phyloP scores from a whole-genome alignment of 129 eudicot genomes.

The Cynara cardunculus region DNA sequence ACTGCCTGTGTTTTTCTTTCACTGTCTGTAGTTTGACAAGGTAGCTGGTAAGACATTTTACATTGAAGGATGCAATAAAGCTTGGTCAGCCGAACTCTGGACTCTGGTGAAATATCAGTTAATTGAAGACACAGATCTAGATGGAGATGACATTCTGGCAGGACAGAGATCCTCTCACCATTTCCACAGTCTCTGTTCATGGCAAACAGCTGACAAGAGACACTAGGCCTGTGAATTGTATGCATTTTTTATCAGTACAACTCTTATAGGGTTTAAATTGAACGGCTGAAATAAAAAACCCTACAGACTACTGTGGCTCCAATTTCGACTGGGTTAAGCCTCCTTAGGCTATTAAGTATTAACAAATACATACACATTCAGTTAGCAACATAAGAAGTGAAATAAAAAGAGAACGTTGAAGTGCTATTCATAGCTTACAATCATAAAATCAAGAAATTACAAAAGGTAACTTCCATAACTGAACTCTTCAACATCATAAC shows the following conservation, averaged over 20 bases:
- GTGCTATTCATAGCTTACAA: not conserved
- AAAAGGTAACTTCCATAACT: too few relatives aligned
- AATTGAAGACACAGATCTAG: conserved; percentile 74
- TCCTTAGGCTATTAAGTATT: not conserved
- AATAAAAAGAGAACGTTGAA: not conserved
- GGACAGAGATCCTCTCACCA: conserved; percentile 39
- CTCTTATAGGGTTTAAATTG: not conserved
- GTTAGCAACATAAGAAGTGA: not conserved
- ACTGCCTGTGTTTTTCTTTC: conserved; percentile 23
- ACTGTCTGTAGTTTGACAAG: conserved; percentile 13
- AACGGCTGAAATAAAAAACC: not conserved
- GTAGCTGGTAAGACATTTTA: conserved; percentile 26
- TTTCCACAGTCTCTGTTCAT: conserved; percentile 43
- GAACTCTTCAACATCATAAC: too few relatives aligned
- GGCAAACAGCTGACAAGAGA: conserved; percentile 57
- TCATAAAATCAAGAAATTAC: not conserved
- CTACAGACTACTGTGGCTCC: not conserved
- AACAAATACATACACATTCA: not conserved
- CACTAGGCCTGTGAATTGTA: conserved; percentile 46
- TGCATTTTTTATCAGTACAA: conserved; percentile 14
- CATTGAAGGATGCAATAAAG: conserved; percentile 66
- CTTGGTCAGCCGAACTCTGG: conserved; percentile 32
- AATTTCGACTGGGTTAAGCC: not conserved
- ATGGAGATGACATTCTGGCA: conserved; percentile 48
- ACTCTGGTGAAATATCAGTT: conserved; percentile 41